These are phyloP conservation scores for Schrenkiella parvula DNA, from an alignment of 345 rosid genomes.

Conservation along the genomic window DNA sequence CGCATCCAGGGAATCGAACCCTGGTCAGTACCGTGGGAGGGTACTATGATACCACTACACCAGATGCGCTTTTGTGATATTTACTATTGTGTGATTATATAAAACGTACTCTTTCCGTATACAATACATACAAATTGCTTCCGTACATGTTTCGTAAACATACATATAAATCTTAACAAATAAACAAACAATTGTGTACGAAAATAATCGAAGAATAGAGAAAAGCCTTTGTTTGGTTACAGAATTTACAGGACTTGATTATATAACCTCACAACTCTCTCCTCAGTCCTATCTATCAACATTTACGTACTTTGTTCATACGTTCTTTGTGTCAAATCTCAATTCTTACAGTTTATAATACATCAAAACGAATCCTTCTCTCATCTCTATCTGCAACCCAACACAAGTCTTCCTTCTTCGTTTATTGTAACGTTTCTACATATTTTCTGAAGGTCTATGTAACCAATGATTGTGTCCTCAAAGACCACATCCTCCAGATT, in stretches of 20 bases:
- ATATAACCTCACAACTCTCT: constrained; percentile 13
- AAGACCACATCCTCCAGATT: constrained; percentile 54
- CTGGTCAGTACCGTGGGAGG: constrained; percentile 98
- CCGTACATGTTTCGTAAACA: too few relatives aligned
- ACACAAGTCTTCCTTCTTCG: constrained; percentile 37
- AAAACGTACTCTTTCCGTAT: too few relatives aligned
- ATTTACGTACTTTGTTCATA: neutral
- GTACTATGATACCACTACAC: constrained; percentile 98
- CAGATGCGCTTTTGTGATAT: constrained; percentile 52
- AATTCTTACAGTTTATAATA: neutral
- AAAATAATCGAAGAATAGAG: neutral
- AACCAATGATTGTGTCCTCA: constrained; percentile 36
- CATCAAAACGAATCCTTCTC: neutral
- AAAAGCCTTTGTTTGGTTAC: constrained; percentile 10
- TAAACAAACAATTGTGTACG: too few relatives aligned
- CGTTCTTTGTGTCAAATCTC: constrained; percentile 14
- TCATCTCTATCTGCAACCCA: constrained; percentile 27
- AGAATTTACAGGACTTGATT: constrained; percentile 18
- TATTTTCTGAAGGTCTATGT: constrained; percentile 35
- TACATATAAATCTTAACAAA: too few relatives aligned
- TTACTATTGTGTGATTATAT: neutral
- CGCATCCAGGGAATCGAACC: constrained; percentile 99
- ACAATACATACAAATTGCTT: too few relatives aligned
- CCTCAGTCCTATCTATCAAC: constrained; percentile 4
- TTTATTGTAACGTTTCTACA: constrained; percentile 30